Conservation (phyloP, 441 rosid species). For the Pelargonium australe region DNA sequence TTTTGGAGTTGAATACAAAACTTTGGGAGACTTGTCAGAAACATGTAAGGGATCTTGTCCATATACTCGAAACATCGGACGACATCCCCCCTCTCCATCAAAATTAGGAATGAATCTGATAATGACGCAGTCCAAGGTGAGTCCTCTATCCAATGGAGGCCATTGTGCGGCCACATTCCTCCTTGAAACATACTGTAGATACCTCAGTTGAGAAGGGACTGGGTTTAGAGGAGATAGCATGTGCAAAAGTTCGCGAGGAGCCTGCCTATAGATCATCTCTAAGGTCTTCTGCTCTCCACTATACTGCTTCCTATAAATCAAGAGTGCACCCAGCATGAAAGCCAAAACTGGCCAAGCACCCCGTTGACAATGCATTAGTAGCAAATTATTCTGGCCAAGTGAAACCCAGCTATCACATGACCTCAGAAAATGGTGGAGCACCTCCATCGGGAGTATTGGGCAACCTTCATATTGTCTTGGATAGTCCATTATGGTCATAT, state of each 20-base stretch:
- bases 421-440: conserved; percentile 80
- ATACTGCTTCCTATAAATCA: conserved; percentile 77
- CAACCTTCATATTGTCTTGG: conserved; percentile 92
- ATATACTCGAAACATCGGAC: conserved; percentile 76
- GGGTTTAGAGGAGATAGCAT: conserved; percentile 78
- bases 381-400: conserved; percentile 61
- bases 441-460: conserved; percentile 70
- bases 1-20: conserved; percentile 56
- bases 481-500: conserved; percentile 91
- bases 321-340: conserved; percentile 73
- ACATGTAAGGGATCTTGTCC: conserved; percentile 78
- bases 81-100: conserved; percentile 67
- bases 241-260: conserved; percentile 80
- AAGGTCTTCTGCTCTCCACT: conserved; percentile 80
- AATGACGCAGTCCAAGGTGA: conserved; percentile 78
- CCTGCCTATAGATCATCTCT: conserved; percentile 90
- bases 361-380: conserved; percentile 84
- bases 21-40: conserved; percentile 47
- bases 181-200: conserved; percentile 79
- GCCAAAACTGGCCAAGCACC: conserved; percentile 89
- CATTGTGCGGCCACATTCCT: conserved; percentile 85
- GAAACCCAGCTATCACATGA: conserved; percentile 96
- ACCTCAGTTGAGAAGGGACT: conserved; percentile 77
- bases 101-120: conserved; percentile 70
- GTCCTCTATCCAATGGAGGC: conserved; percentile 88